Evolutionary conservation across 305 asterid genomes (phyloP).

Genomic region (Solanum hybrid): DNA sequence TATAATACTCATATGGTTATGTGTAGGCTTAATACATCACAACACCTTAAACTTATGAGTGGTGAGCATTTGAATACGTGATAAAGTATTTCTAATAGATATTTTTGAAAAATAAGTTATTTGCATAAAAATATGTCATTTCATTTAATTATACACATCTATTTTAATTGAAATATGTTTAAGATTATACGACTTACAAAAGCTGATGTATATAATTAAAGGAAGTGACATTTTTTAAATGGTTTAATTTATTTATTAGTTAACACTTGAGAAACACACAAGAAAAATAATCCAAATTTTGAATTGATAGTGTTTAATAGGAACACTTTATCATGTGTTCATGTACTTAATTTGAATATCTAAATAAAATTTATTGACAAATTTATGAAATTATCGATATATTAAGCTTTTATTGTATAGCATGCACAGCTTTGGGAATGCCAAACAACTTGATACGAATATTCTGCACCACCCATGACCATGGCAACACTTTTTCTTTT

Average conservation of each 20-base stretch:
- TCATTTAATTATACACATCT: background rate
- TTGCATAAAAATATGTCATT: background rate
- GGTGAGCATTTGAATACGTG: background rate
- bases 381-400: background rate
- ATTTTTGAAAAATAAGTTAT: background rate
- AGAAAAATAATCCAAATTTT: background rate
- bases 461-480: background rate
- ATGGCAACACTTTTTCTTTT: background rate
- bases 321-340: background rate
- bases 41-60: background rate
- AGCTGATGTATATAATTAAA: background rate
- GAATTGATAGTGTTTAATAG: background rate
- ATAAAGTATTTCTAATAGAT: background rate
- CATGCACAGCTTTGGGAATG: background rate
- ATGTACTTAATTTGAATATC: background rate
- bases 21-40: too few relatives aligned
- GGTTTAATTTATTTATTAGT: background rate
- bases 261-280: background rate
- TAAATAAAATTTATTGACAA: too few relatives aligned
- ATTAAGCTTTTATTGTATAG: background rate
- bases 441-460: background rate
- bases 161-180: background rate
- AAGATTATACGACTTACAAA: background rate
- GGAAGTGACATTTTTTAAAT: background rate
- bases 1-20: background rate